Evolutionary conservation across 2,329 filamentous ascomycete species (phyloP).

Genomic region (Penicillium sp.): DNA sequence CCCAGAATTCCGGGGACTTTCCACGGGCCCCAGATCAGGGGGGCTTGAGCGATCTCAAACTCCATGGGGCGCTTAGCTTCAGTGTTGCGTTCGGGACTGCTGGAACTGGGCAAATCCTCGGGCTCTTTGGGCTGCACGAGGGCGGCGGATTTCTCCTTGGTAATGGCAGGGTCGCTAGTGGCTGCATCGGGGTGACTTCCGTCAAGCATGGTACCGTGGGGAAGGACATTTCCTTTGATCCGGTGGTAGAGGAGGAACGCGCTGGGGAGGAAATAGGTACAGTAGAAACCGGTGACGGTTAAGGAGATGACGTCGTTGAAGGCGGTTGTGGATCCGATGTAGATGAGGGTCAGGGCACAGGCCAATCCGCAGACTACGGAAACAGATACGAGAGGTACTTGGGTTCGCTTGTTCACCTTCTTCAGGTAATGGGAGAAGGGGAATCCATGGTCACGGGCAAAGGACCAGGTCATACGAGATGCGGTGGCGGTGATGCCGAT

Average conservation of each 20-base stretch:
- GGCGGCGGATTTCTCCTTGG: slow-evolving; percentile 12
- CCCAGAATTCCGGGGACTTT: slow-evolving; percentile 53
- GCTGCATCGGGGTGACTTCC: slow-evolving; percentile 17
- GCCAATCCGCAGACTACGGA: slow-evolving; percentile 21
- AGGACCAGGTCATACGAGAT: slow-evolving; percentile 35
- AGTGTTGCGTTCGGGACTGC: slow-evolving; percentile 26
- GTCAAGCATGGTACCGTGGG: slow-evolving; percentile 35
- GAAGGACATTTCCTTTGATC: slow-evolving; percentile 37
- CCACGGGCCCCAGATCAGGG: slow-evolving; percentile 59
- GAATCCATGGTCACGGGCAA: slow-evolving; percentile 34
- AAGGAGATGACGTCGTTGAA: slow-evolving; percentile 25
- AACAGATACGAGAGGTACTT: slow-evolving; percentile 19
- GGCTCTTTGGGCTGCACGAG: slow-evolving; percentile 18
- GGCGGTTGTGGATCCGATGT: slow-evolving; percentile 23
- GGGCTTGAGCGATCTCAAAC: slow-evolving; percentile 19
- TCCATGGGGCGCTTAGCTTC: slow-evolving; percentile 11
- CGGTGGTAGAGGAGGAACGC: slow-evolving; percentile 37
- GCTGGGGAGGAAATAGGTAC: slow-evolving; percentile 36
- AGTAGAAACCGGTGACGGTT: slow-evolving; percentile 39
- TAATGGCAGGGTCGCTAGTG: slow-evolving; percentile 4
- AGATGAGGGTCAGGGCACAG: slow-evolving; percentile 24
- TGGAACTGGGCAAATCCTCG: slow-evolving; percentile 3
- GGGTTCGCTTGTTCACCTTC: slow-evolving; percentile 16
- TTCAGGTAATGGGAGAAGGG: slow-evolving; percentile 26
- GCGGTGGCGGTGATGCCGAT: slow-evolving; percentile 34